Evolutionary conservation across 306 rosid genomes (phyloP).

Genomic region (Oxytropis ochrocephala): DNA sequence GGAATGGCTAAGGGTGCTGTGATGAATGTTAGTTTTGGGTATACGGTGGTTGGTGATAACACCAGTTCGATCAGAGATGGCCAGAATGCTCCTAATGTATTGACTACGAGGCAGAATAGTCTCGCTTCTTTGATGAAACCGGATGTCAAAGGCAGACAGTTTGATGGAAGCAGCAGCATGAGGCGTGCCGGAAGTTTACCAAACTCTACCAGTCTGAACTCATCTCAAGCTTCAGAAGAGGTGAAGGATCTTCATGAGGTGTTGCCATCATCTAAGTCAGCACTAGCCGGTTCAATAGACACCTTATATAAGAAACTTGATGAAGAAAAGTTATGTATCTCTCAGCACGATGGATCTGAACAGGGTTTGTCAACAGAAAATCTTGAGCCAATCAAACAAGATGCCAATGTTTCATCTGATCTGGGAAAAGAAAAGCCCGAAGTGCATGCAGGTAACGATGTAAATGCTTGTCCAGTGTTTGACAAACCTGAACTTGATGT

Average conservation of each 20-base stretch:
- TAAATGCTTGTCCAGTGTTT: constrained; percentile 26
- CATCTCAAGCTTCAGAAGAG: constrained; percentile 35
- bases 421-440: constrained; percentile 32
- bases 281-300: constrained; percentile 58
- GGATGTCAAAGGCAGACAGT: constrained; percentile 34
- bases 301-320: constrained; percentile 60
- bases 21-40: constrained; percentile 86
- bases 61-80: constrained; percentile 27
- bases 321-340: constrained; percentile 30
- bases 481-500: constrained; percentile 32
- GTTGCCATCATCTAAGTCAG: constrained; percentile 50
- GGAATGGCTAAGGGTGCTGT: constrained; percentile 74
- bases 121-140: constrained; percentile 29
- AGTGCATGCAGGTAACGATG: constrained; percentile 27
- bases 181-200: constrained; percentile 40
- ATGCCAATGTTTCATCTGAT: constrained; percentile 27
- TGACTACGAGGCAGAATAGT: constrained; percentile 38
- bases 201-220: constrained; percentile 6
- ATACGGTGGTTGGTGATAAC: constrained; percentile 56
- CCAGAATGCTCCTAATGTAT: constrained; percentile 27
- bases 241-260: constrained; percentile 75
- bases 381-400: constrained; percentile 30
- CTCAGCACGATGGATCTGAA: constrained; percentile 28
- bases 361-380: constrained; percentile 36
- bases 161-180: constrained; percentile 42